Conservation (phyloP, 306 rosid species). For the Prunus davidiana region DNA sequence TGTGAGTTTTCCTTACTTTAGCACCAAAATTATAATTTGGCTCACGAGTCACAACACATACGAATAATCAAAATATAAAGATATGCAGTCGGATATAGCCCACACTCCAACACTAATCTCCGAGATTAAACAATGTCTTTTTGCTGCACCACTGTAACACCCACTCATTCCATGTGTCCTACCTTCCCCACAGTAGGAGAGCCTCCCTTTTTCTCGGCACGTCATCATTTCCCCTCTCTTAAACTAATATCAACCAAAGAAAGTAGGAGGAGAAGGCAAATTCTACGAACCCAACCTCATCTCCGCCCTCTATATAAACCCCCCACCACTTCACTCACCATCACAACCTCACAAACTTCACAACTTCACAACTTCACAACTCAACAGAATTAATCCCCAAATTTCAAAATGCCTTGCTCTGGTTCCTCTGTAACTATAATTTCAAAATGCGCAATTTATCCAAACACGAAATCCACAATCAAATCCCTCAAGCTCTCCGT, state of each 20-base stretch:
- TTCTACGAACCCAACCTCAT: constrained; percentile 37
- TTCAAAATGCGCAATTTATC: constrained; percentile 56
- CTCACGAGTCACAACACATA: no score
- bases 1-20: no score
- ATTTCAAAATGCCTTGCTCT: constrained; percentile 66
- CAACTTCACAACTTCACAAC: neutral
- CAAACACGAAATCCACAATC: constrained; percentile 47
- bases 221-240: neutral
- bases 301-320: constrained; percentile 24
- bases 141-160: neutral
- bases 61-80: neutral
- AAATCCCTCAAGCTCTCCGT: constrained; percentile 65
- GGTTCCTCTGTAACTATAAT: constrained; percentile 49
- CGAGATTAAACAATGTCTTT: neutral
- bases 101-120: neutral
- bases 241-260: neutral
- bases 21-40: no score
- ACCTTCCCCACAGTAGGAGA: neutral
- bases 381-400: neutral
- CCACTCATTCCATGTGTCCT: neutral
- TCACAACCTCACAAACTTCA: neutral
- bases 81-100: neutral
- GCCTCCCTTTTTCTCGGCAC: neutral
- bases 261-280: neutral
- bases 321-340: constrained; percentile 1